phyloP scores from a whole-genome alignment of 176 grass and related monocot species.

The Elaeis guineensis region DNA sequence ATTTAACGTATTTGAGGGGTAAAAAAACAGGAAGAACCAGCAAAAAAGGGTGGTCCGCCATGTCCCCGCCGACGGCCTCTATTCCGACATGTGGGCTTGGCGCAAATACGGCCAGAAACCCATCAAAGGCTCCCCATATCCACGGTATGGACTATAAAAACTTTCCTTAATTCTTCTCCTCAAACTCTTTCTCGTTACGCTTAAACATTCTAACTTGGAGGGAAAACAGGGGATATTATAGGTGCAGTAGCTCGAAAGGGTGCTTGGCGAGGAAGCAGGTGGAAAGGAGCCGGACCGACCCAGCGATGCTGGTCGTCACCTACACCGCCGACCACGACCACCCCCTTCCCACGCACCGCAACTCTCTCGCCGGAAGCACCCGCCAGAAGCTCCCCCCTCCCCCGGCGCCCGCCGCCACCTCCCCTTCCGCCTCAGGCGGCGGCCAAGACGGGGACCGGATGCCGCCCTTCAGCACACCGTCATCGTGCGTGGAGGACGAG shows the following conservation, averaged over 20 bases:
- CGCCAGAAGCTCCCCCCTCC: conserved; percentile 43
- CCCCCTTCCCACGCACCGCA: conserved; percentile 70
- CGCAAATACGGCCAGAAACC: conserved; percentile 98
- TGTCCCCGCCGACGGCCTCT: conserved; percentile 62
- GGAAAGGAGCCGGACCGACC: conserved; percentile 68
- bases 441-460: too few species aligned
- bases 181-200: too few species aligned
- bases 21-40: conserved; percentile 68
- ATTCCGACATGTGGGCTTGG: conserved; percentile 88
- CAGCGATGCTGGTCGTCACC: conserved; percentile 65
- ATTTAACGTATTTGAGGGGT: too few species aligned
- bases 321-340: conserved; percentile 93
- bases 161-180: too few species aligned
- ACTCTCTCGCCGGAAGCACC: conserved; percentile 79
- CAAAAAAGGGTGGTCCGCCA: conserved; percentile 80
- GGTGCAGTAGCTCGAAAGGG: conserved; percentile 89
- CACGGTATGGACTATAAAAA: conserved; percentile 34
- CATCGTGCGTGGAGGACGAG: too few species aligned
- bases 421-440: too few species aligned
- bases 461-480: too few species aligned
- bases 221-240: conserved; percentile 69
- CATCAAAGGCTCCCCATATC: conserved; percentile 98
- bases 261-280: conserved; percentile 93
- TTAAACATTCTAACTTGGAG: too few species aligned
- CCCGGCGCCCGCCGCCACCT: conserved; percentile 9